These are phyloP conservation scores for Aureobasidium uvarum DNA, from an alignment of 2,329 filamentous ascomycete species.

Conservation along the genomic window DNA sequence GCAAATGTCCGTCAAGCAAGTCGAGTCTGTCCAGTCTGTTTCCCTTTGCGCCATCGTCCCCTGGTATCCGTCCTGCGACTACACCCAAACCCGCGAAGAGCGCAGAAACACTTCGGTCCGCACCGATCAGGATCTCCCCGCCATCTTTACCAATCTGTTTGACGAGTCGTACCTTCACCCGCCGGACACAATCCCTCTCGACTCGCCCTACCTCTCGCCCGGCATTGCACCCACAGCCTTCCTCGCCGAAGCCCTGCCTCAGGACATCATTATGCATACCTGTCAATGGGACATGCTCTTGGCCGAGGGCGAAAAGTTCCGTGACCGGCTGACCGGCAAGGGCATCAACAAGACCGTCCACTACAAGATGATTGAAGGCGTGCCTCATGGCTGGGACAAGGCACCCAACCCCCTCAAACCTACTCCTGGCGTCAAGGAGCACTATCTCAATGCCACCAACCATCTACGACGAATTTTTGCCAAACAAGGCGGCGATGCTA, in stretches of 20 bases:
- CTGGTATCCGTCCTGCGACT: constrained; percentile 64
- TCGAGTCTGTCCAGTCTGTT: constrained; percentile 34
- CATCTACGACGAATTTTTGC: constrained; percentile 50
- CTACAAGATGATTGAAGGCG: constrained; percentile 58
- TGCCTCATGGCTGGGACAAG: constrained; percentile 67
- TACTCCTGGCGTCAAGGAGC: constrained; percentile 51
- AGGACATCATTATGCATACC: constrained; percentile 60
- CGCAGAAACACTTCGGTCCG: constrained; percentile 56
- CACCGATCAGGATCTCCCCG: constrained; percentile 53
- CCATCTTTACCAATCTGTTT: constrained; percentile 53
- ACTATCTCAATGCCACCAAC: constrained; percentile 56
- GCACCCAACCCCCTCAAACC: constrained; percentile 59
- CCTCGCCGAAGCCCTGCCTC: constrained; percentile 54
- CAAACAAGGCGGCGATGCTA: constrained; percentile 7
- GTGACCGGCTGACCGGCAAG: constrained; percentile 51
- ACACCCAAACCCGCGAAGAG: constrained; percentile 58
- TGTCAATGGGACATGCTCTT: constrained; percentile 68
- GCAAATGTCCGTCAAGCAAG: constrained; percentile 20
- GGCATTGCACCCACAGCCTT: constrained; percentile 55
- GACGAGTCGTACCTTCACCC: constrained; percentile 52
- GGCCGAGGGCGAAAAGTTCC: constrained; percentile 62
- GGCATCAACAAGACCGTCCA: constrained; percentile 52
- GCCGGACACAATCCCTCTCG: constrained; percentile 48
- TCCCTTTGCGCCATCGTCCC: constrained; percentile 57
- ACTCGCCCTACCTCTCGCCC: constrained; percentile 59